A percentile compares a stretch with the other conserved stretches of the same genome.
phyloP scores from a whole-genome alignment of 2,329 filamentous ascomycete genomes.

The Apiospora pterosperma region DNA sequence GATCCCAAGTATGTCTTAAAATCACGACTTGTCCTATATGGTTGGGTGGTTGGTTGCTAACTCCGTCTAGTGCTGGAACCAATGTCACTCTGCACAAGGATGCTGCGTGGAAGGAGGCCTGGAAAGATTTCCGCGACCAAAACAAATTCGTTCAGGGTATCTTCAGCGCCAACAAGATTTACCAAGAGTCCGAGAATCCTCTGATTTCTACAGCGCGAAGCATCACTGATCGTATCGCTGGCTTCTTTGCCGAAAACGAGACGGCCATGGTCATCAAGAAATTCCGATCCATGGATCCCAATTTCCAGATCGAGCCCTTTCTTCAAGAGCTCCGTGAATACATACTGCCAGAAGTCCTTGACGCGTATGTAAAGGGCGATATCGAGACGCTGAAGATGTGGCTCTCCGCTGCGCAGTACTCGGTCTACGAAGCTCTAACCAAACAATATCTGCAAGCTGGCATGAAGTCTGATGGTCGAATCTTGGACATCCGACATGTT shows the following conservation, averaged over 20 bases:
- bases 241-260: slow-evolving; percentile 98
- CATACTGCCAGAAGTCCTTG: slow-evolving; percentile 93
- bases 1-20: slow-evolving; percentile 74
- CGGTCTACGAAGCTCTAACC: slow-evolving; percentile 93
- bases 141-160: slow-evolving; percentile 85
- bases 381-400: slow-evolving; percentile 86
- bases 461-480: slow-evolving; percentile 90
- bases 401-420: slow-evolving; percentile 94
- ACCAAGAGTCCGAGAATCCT: slow-evolving; percentile 97
- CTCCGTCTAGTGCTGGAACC: slow-evolving; percentile 71
- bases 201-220: slow-evolving; percentile 88
- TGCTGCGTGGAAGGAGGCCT: slow-evolving; percentile 96
- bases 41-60: not conserved
- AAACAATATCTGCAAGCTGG: slow-evolving; percentile 94
- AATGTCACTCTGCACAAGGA: slow-evolving; percentile 97
- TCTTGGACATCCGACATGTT: slow-evolving; percentile 91
- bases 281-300: slow-evolving; percentile 92
- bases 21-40: slow-evolving; percentile 10
- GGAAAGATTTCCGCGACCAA: slow-evolving; percentile 89
- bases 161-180: slow-evolving; percentile 80
- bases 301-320: slow-evolving; percentile 93
- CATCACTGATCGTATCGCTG: slow-evolving; percentile 87
- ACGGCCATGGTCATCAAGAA: slow-evolving; percentile 97
- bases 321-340: slow-evolving; percentile 95
- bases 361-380: slow-evolving; percentile 97